A percentile compares a stretch with the other conserved stretches of the same genome.
Conservation (phyloP, 2,329 filamentous ascomycete species). For the Pyricularia grisea region DNA sequence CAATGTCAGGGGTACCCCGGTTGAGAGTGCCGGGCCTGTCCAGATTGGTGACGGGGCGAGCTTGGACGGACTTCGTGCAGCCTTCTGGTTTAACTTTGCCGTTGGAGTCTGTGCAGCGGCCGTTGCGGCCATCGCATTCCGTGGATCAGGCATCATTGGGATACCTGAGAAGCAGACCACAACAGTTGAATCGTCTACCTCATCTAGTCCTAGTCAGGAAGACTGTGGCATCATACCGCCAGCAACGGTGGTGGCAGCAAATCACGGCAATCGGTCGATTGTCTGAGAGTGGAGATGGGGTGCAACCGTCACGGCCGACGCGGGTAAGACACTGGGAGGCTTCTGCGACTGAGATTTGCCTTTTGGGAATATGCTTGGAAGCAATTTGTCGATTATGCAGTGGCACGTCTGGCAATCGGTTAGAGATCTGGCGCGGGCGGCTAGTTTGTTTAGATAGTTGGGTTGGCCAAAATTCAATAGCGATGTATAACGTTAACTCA, state of each 20-base stretch:
- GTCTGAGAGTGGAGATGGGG: not conserved
- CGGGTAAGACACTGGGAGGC: not conserved
- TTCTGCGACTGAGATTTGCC: not conserved
- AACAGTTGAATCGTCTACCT: not conserved
- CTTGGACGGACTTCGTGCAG: constrained; percentile 37
- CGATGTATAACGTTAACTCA: not conserved
- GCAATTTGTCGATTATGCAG: not conserved
- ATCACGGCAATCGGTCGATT: not conserved
- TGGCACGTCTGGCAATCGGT: not conserved
- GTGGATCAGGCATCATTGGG: constrained; percentile 43
- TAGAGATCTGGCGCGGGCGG: not conserved
- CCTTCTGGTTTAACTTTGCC: constrained; percentile 42
- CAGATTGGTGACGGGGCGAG: constrained; percentile 33
- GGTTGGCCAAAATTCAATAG: not conserved
- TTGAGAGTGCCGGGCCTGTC: constrained; percentile 33
- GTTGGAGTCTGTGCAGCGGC: constrained; percentile 31
- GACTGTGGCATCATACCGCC: not conserved
- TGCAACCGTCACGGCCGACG: not conserved
- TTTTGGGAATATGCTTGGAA: not conserved
- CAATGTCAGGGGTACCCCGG: constrained; percentile 28
- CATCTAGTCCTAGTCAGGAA: not conserved
- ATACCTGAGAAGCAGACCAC: not conserved
- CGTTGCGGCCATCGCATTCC: constrained; percentile 37
- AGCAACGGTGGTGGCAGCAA: not conserved
- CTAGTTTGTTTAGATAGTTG: not conserved